Evolutionary conservation across 306 rosid species (phyloP), one percentile per base, ranked within the genome.

Genomic region (Benincasa hispida): DNA sequence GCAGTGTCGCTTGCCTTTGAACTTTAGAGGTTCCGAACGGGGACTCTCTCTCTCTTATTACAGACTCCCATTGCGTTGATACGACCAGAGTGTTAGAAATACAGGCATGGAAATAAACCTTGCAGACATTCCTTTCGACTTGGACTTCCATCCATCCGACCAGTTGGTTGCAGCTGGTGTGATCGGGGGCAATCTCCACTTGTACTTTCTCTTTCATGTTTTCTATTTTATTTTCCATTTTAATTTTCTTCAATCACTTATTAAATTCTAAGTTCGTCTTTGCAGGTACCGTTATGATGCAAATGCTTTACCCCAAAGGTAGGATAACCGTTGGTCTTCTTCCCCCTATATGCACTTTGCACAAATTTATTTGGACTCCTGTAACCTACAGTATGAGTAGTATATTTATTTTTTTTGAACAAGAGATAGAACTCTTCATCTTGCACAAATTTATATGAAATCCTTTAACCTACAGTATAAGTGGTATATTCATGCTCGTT

Each of bases 61-160:
- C 14, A 19, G 18, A 19, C 5, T 21, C 41, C 13, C 34, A 35
- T 66, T 47, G 30, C 4, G 51, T 66, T 39, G 51, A 39, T 66
- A n/a, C 28, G 30, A 39, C 17, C 73, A 10, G 10, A 60, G 15
- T 67, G 12, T 47, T 15, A 62, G 14, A 24, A 11, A 7, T 25
- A 11, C 54, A 80, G 67, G 6, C 37, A 90, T 90, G 98, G 98
- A 92, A 74, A 83, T 90, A 78, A 81, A 79, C 68, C 86, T 92
- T 82, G 98, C 83, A 45, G 80, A 79, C n/a, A 81, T 83, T 34
- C 86, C 94, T 10, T 92, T 92, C 47, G 96, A 92, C 81, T 67
- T 92, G 18, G 98, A 92, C 81, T 92, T 92, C 76, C 96, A 92
- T 80, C 89, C 96, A 12, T 88, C 92, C 0, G 87, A 87, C 7